Conservation (phyloP, 805 yeast genomes). For the Saccharomycopsis babjevae region DNA sequence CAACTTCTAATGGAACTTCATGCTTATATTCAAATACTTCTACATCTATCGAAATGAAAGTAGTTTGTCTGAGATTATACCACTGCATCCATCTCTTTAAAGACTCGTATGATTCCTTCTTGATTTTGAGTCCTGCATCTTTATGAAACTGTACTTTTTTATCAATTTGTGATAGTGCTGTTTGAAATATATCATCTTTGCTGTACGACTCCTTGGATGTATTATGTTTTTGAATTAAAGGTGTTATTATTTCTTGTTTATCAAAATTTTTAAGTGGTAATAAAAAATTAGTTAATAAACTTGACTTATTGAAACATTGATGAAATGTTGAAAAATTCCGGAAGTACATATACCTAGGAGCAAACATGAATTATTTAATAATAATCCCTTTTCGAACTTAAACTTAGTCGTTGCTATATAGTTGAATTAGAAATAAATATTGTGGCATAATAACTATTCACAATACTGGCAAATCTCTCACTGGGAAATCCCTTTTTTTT, state of each 20-base stretch:
- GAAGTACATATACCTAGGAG: not conserved
- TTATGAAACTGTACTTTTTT: slow-evolving; percentile 1
- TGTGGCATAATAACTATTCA: too few species aligned
- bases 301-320: not conserved
- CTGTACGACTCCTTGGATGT: not conserved
- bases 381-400: too few species aligned
- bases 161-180: slow-evolving; percentile 7
- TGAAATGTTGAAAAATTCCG: not conserved
- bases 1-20: slow-evolving; percentile 43
- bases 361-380: not conserved
- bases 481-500: too few species aligned
- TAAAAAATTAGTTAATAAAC: not conserved
- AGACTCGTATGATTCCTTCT: not conserved
- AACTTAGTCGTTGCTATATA: too few species aligned
- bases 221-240: not conserved
- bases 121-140: slow-evolving; percentile 10
- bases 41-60: slow-evolving; percentile 40
- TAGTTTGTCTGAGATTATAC: slow-evolving; percentile 22
- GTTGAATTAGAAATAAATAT: too few species aligned
- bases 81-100: slow-evolving; percentile 22
- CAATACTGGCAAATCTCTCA: too few species aligned
- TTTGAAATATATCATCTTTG: not conserved
- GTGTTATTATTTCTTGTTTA: not conserved
- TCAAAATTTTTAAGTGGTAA: not conserved
- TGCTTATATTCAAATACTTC: slow-evolving; percentile 45